Conservation (phyloP, 73 alveolate species). For the Paramecium primaurelia region DNA sequence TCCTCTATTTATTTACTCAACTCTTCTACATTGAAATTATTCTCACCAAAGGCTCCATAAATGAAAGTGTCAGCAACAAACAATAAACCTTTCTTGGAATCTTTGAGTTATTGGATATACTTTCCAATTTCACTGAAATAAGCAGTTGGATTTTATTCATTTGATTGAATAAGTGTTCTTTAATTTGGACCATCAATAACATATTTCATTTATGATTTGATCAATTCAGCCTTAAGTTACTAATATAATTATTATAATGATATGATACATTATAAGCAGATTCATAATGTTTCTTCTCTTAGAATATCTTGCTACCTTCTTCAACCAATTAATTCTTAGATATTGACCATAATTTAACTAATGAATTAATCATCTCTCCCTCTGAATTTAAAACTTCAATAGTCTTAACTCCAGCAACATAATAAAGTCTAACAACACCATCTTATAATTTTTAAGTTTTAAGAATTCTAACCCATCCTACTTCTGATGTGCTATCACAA, state of each 20-base stretch:
- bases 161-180: neutral
- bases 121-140: slow-evolving; percentile 51
- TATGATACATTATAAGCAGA: neutral
- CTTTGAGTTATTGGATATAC: slow-evolving; percentile 65
- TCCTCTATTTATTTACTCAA: neutral
- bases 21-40: neutral
- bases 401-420: slow-evolving; percentile 95
- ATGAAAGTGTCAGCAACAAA: slow-evolving; percentile 71
- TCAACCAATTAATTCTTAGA: neutral
- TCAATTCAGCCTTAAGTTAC: slow-evolving; percentile 24
- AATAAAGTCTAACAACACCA: slow-evolving; percentile 97
- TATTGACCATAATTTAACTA: neutral
- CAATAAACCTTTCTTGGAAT: slow-evolving; percentile 67
- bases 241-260: neutral
- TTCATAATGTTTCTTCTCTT: slow-evolving; percentile 33
- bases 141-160: slow-evolving; percentile 21
- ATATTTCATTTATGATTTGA: slow-evolving; percentile 15
- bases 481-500: slow-evolving; percentile 98
- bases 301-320: slow-evolving; percentile 3
- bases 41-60: slow-evolving; percentile 73
- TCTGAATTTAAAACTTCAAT: slow-evolving; percentile 72
- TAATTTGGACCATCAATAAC: slow-evolving; percentile 18
- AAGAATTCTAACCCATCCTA: slow-evolving; percentile 93
- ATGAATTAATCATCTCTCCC: slow-evolving; percentile 28
- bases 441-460: slow-evolving; percentile 95